Conservation (phyloP, 352 stramenopile genomes). For the Peronosclerospora sorghi region DNA sequence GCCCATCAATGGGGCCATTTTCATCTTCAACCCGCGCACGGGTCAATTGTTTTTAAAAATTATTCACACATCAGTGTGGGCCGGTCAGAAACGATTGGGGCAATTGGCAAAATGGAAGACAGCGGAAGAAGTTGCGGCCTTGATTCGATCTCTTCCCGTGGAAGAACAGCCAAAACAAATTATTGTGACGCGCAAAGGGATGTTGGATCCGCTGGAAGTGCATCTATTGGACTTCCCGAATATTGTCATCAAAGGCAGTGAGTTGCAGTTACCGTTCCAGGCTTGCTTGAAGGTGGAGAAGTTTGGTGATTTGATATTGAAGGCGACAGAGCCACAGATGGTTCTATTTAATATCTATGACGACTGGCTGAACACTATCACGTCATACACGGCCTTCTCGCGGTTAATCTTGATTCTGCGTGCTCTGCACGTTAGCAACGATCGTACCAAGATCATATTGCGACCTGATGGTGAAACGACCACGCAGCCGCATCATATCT, state of each 20-base stretch:
- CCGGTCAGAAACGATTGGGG: constrained; percentile 97
- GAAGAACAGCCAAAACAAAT: constrained; percentile 99
- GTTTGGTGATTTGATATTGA: constrained; percentile 98
- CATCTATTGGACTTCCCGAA: constrained; percentile 99
- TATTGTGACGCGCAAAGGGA: constrained; percentile 99
- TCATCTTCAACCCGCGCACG: constrained; percentile 99
- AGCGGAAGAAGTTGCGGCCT: constrained; percentile 97
- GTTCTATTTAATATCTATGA: constrained; percentile 99
- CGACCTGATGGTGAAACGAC: constrained; percentile 97
- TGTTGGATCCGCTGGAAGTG: constrained; percentile 99
- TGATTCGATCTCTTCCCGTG: constrained; percentile 98
- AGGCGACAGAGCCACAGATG: constrained; percentile 99
- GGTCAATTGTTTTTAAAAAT: constrained; percentile 99
- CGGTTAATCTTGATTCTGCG: constrained; percentile 98
- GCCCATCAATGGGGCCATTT: constrained; percentile 99
- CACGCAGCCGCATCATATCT: constrained; percentile 98
- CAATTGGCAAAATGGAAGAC: constrained; percentile 99
- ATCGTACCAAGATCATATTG: constrained; percentile 94
- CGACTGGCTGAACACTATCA: constrained; percentile 99
- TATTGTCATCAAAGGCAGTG: constrained; percentile 98
- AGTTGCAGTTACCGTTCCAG: constrained; percentile 99
- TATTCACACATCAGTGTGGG: constrained; percentile 99
- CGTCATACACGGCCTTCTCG: constrained; percentile 99
- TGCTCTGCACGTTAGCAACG: constrained; percentile 95
- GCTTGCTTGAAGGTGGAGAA: constrained; percentile 99